Evolutionary conservation across 2,329 filamentous ascomycete genomes (phyloP), one percentile per base, ranked within the genome.

Genomic region (Colletotrichum neosansevieriae): DNA sequence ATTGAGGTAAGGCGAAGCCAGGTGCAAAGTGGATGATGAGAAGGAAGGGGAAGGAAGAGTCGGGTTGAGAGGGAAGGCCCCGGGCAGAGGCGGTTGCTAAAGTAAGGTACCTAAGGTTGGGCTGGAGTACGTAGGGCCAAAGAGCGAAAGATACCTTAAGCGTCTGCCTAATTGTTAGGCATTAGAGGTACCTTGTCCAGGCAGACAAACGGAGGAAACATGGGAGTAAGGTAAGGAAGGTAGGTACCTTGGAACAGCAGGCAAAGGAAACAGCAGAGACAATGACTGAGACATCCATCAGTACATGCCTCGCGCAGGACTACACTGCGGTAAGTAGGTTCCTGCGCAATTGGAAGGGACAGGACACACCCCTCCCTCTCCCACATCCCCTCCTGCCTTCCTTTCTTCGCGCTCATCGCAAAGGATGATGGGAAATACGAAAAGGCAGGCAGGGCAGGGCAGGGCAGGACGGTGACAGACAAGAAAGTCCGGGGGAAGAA

Each of bases 11-110:
- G 44, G 50, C 59, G 64, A 70, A 34, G 56, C 40, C 47, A 44
- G 64, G 65, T 50, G 68, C 65, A 64, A 68, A 70, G 68, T 54
- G 68, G 65, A 69, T 61, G 64, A 70, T 71, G 59, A 44, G 38
- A 21, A 19, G 38, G 44, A 51, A 42, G 44, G 40, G 38, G 40
- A 49, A 53, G 47, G 58, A 65, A 54, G 51, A 36, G 51, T 40
- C n/a, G 34, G 53, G 45, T 40, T 49, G 58, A 56, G 59, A 69
- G 54, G 53, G 34, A 49, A 56, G 40, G 45, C 17, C 38, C n/a
- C n/a, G 59, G 49, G 21, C 49, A 36, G 64, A 24, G 36, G 10
- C 13, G 36, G 36, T 15, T 12, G 36, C 13, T 36, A 19, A 53
- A 40, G 13, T 12, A 24, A 49, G 12, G 6, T 53, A 53, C 32